Evolutionary conservation across 2,329 filamentous ascomycete genomes (phyloP).

Genomic region (Diaporthe velutina): DNA sequence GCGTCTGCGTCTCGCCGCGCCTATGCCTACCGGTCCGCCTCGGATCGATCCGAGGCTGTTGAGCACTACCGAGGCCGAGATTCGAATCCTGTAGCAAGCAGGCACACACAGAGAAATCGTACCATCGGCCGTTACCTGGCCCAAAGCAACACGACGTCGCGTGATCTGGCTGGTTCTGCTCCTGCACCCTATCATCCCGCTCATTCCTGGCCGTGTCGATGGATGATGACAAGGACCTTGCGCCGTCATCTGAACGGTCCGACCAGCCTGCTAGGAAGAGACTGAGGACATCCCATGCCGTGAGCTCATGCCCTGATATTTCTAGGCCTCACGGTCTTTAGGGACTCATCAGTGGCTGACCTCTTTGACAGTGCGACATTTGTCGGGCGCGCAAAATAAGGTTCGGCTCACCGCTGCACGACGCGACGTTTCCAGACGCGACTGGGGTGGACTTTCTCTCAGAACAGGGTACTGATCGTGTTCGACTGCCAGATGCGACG

Average conservation of each 20-base stretch:
- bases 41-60: slow-evolving; percentile 29
- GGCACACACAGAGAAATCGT: neutral
- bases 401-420: slow-evolving; percentile 45
- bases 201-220: slow-evolving; percentile 6
- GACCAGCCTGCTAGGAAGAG: slow-evolving; percentile 52
- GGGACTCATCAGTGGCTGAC: slow-evolving; percentile 20
- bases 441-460: neutral
- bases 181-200: neutral
- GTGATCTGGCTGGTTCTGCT: neutral
- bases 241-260: slow-evolving; percentile 42
- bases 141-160: slow-evolving; percentile 7
- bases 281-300: slow-evolving; percentile 57
- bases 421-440: neutral
- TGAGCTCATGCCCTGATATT: slow-evolving; percentile 44
- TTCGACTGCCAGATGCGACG: slow-evolving; percentile 56
- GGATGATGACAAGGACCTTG: slow-evolving; percentile 44
- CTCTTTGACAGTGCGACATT: slow-evolving; percentile 56
- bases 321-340: neutral
- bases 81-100: slow-evolving; percentile 16
- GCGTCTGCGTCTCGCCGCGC: slow-evolving; percentile 15
- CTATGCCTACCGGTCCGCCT: slow-evolving; percentile 28
- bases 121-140: neutral
- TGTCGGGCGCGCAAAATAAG: slow-evolving; percentile 62
- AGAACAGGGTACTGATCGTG: slow-evolving; percentile 29
- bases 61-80: slow-evolving; percentile 26